These are phyloP conservation scores for Leccinum boreale DNA, from an alignment of 768 basidiomycete genomes.

Conservation along the genomic window DNA sequence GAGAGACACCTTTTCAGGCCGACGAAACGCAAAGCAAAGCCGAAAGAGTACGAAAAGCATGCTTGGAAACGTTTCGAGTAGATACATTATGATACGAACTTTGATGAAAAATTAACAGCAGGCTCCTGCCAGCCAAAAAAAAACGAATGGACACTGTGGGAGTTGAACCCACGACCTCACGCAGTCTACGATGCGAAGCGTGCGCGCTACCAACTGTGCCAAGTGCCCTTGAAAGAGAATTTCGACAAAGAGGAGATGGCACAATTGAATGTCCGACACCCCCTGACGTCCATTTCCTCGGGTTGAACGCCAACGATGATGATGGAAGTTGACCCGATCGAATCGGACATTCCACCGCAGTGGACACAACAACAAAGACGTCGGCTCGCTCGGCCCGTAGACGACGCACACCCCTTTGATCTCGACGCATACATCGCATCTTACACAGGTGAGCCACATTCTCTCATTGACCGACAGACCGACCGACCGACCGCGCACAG, in stretches of 20 bases:
- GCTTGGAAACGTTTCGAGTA: conserved; percentile 73
- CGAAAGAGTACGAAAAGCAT: conserved; percentile 73
- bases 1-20: conserved; percentile 15
- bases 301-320: conserved; percentile 1
- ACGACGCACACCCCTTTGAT: conserved; percentile 85
- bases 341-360: conserved; percentile 21
- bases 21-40: conserved; percentile 38
- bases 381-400: conserved; percentile 45
- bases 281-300: not conserved
- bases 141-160: conserved; percentile 31
- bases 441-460: conserved; percentile 40
- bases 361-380: conserved; percentile 11
- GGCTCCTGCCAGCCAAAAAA: not conserved
- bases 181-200: conserved; percentile 29
- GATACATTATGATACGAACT: not conserved
- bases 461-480: not conserved
- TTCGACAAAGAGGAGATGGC: rapidly evolving
- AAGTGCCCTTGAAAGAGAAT: conserved; percentile 15
- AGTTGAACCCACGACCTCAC: conserved; percentile 34
- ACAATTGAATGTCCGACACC: not conserved
- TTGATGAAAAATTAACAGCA: too few relatives aligned
- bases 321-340: conserved; percentile 32
- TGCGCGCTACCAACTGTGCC: conserved; percentile 35
- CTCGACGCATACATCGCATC: conserved; percentile 74
- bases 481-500: conserved; percentile 31